Evolutionary conservation across 139 green algal genomes (phyloP), one percentile per base, ranked within the genome.

Genomic region (Tetraselmis chui): DNA sequence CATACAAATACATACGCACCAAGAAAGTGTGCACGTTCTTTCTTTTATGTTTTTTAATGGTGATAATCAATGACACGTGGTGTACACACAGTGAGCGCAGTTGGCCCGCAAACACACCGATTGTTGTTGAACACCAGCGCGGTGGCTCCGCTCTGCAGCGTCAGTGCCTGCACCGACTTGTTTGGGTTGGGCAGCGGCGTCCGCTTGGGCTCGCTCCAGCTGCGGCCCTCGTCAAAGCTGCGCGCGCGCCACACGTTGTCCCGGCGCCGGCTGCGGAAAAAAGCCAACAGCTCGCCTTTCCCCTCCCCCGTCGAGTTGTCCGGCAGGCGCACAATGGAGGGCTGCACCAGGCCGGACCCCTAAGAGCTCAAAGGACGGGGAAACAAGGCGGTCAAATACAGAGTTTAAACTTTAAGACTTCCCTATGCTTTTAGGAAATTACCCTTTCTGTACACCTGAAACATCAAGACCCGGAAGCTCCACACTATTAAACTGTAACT

Each of bases 41-140:
- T n/a, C n/a, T n/a, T n/a, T n/a, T n/a, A n/a, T n/a, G n/a, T n/a
- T n/a, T n/a, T n/a, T n/a, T n/a, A n/a, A n/a, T n/a, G n/a, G n/a
- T n/a, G n/a, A n/a, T n/a, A n/a, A n/a, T n/a, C n/a, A n/a, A n/a
- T n/a, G n/a, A n/a, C n/a, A n/a, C n/a, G n/a, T n/a, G n/a, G n/a
- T n/a, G n/a, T n/a, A n/a, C n/a, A n/a, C n/a, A n/a, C n/a, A n/a
- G n/a, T n/a, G n/a, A n/a, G n/a, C n/a, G n/a, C n/a, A n/a, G n/a
- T n/a, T n/a, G n/a, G n/a, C n/a, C n/a, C n/a, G n/a, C n/a, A n/a
- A n/a, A n/a, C n/a, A n/a, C n/a, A 23, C 29, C 77, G 45, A 23
- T 80, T 31, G 77, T 80, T 80, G 77, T 80, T 80, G 77, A 80
- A 80, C 24, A 80, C 28, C 29, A 80, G 77, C 29, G 77, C 77